Base-by-base conservation (phyloP, 345 rosid genomes). In the Theobroma cacao region DNA sequence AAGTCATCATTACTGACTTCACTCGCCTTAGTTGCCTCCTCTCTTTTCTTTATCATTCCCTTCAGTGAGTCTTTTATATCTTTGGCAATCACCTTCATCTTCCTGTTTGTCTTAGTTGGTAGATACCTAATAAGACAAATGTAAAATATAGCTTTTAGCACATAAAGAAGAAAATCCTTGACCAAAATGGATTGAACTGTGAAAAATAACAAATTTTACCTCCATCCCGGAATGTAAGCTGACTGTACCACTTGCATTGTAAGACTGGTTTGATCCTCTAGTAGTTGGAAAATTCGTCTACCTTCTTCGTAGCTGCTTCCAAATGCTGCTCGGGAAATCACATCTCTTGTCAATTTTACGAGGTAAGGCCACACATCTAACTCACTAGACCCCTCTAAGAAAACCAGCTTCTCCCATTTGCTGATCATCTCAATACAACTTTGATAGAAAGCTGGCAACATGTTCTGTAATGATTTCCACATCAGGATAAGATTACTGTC, bases 281-380 rank as follows among this genome's bases (percentile, higher is more conserved):
- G 74, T n/a, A 85, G 86, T 14, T 85, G 75, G 61, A 84, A 89
- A 31, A 89, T 81, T 58, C 77, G 74, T 31, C 38, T 79, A 22
- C 90, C 92, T 79, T 89, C 86, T 66, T 87, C 75, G 65, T 75
- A 85, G 77, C 82, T 88, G 56, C 88, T 86, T 7, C 88, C 89
- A 60, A 88, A 88, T 50, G 89, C 86, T 2, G 86, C 79, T 65
- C 87, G 67, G 28, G 92, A 82, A 71, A 89, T 89, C 1, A 79
- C 81, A 72, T 89, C 90, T 1, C 89, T 76, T 0, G 89, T 78
- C 71, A 89, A 72, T 41, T 74, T 56, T 33, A 74, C 83, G 24
- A 89, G 76, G 64, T 78, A 22, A 14, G 88, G 86, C 86, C 86
- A 85, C 28, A 70, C 75, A 74, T 88, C 87, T 0, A 86, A 13